Percentiles rank a stretch among this genome's conserved stretches.
Evolutionary conservation across 352 stramenopile species (phyloP).

Genomic region (Phytopythium litorale): DNA sequence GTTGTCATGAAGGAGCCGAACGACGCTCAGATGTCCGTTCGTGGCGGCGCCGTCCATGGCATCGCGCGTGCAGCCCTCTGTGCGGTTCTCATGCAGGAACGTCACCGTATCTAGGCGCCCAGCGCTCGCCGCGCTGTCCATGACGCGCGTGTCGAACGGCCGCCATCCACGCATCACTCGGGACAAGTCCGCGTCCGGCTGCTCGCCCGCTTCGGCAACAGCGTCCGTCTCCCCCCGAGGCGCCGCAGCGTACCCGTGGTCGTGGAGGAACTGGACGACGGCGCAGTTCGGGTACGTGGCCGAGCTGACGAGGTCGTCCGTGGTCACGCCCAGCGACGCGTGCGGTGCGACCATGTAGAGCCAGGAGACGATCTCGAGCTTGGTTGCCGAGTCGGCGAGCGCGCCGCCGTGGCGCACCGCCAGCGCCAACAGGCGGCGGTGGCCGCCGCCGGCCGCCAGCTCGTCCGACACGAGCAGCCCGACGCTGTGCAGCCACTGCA

Average conservation of each 20-base stretch:
- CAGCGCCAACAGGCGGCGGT: constrained; percentile 8
- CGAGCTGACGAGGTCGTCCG: constrained; percentile 7
- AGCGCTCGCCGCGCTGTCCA: constrained; percentile 21
- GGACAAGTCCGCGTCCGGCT: not conserved
- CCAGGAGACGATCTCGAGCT: constrained; percentile 31
- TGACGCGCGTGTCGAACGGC: constrained; percentile 16
- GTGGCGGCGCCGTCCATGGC: constrained; percentile 21
- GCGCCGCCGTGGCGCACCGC: constrained; percentile 21
- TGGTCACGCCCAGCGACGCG: not conserved
- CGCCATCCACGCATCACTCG: not conserved
- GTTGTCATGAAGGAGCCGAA: constrained; percentile 21
- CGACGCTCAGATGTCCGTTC: constrained; percentile 15
- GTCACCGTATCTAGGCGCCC: constrained; percentile 19
- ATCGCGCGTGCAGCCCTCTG: constrained; percentile 16
- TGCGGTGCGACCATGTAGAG: constrained; percentile 7
- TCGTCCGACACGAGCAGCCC: constrained; percentile 8
- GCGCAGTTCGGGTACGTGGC: constrained; percentile 3
- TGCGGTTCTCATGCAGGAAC: constrained; percentile 20
- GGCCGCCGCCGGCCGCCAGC: not conserved
- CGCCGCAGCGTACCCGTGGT: not conserved
- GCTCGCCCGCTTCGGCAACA: not conserved
- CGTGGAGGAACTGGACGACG: constrained; percentile 2
- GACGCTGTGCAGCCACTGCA: constrained; percentile 18
- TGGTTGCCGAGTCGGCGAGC: not conserved
- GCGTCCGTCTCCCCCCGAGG: not conserved